Conservation (phyloP, 495 filamentous ascomycete species). For the Sordaria brevicollis region DNA sequence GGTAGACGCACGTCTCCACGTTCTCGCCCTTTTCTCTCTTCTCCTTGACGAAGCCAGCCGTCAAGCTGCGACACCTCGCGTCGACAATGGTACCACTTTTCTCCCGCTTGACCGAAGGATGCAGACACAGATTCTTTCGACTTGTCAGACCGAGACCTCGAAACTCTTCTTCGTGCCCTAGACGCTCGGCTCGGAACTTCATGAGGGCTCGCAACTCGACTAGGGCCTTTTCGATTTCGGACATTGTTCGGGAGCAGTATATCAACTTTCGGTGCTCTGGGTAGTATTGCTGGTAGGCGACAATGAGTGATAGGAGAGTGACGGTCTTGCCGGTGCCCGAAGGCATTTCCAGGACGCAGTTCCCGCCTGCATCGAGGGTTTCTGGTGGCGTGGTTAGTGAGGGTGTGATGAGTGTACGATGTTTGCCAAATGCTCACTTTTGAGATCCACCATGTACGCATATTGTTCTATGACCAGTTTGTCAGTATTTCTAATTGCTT, state of each 20-base stretch:
- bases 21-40: constrained; percentile 92
- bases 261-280: constrained; percentile 90
- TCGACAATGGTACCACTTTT: constrained; percentile 93
- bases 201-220: constrained; percentile 86
- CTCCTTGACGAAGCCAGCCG: constrained; percentile 92
- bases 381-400: constrained; percentile 24
- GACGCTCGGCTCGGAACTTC: constrained; percentile 80
- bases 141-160: constrained; percentile 85
- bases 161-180: constrained; percentile 87
- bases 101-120: constrained; percentile 88
- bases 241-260: constrained; percentile 94
- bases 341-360: constrained; percentile 99
- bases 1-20: constrained; percentile 88
- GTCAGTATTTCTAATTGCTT: neutral
- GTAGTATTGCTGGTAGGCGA: constrained; percentile 89
- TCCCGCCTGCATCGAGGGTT: constrained; percentile 87
- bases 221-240: constrained; percentile 90
- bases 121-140: constrained; percentile 93
- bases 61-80: constrained; percentile 87
- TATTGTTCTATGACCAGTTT: constrained; percentile 60
- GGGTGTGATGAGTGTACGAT: neutral
- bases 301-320: constrained; percentile 86
- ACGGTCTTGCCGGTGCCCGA: constrained; percentile 99
- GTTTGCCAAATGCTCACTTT: constrained; percentile 40
- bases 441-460: constrained; percentile 98